A percentile compares a stretch with the other conserved stretches of the same genome.
These are phyloP conservation scores for Castanea crenata DNA, from an alignment of 306 rosid species.

Conservation along the genomic window DNA sequence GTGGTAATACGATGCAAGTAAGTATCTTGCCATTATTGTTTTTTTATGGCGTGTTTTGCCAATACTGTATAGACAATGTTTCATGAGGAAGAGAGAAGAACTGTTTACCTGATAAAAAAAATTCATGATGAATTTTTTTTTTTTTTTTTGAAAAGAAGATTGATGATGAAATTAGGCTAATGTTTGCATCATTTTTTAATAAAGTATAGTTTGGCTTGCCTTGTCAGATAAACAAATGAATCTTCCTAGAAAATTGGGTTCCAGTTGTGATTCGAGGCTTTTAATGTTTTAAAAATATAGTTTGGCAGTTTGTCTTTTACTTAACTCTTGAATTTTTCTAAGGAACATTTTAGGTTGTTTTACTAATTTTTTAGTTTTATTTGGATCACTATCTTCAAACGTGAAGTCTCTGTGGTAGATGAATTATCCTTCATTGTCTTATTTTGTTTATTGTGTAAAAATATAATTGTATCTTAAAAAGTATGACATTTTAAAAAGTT, in stretches of 20 bases:
- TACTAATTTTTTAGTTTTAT: neutral
- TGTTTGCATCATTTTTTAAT: neutral
- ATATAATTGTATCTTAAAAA: too few species aligned
- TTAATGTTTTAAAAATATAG: neutral
- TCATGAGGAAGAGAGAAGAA: neutral
- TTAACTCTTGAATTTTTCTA: neutral
- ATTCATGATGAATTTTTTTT: too few species aligned
- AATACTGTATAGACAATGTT: neutral
- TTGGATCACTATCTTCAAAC: neutral
- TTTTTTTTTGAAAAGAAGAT: too few species aligned
- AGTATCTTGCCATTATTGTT: conserved; percentile 21
- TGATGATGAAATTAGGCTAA: too few species aligned
- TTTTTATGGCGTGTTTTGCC: neutral
- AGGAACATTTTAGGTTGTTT: neutral
- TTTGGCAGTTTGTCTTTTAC: neutral
- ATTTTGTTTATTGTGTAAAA: too few species aligned
- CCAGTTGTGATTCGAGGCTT: neutral
- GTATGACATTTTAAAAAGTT: too few species aligned
- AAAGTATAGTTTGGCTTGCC: too few species aligned
- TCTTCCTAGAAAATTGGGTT: neutral
- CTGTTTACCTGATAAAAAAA: too few species aligned
- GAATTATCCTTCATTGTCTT: neutral
- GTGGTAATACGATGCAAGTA: conserved; percentile 78
- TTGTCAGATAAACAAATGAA: neutral
- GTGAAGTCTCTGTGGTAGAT: neutral